Percentiles rank a stretch among this genome's conserved stretches.
Conservation (phyloP, 768 basidiomycete species). For the Mycena floridula region DNA sequence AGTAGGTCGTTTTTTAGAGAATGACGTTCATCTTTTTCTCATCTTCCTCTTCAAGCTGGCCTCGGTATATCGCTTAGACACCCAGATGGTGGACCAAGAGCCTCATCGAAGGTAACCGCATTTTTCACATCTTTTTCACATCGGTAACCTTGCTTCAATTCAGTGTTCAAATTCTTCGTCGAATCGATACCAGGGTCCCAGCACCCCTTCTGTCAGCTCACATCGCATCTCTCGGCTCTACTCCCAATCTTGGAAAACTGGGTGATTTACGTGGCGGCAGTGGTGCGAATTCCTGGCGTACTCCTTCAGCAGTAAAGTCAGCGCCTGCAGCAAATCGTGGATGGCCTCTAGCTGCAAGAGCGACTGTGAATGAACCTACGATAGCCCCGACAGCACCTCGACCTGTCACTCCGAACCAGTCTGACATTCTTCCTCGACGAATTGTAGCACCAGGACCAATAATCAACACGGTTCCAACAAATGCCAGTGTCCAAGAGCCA, state of each 20-base stretch:
- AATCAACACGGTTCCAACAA: too few species aligned
- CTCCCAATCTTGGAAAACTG: slow-evolving; percentile 53
- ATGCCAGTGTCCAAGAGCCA: too few species aligned
- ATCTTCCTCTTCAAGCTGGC: slow-evolving; percentile 47
- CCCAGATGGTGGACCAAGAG: slow-evolving; percentile 87
- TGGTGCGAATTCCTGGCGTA: slow-evolving; percentile 3
- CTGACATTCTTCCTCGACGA: too few species aligned
- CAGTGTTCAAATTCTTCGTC: slow-evolving; percentile 76
- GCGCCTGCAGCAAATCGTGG: slow-evolving; percentile 1
- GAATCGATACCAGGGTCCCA: slow-evolving; percentile 80
- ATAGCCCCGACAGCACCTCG: background rate
- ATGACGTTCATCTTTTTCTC: background rate
- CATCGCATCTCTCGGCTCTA: slow-evolving; percentile 23
- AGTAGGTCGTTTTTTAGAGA: slow-evolving; percentile 36
- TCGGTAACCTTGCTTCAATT: slow-evolving; percentile 1
- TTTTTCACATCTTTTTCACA: background rate
- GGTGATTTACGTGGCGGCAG: slow-evolving; percentile 39
- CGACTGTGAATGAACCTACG: background rate
- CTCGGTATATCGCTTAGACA: slow-evolving; percentile 73
- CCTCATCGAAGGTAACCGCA: slow-evolving; percentile 71
- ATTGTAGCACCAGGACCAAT: too few species aligned
- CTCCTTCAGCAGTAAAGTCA: slow-evolving; percentile 3
- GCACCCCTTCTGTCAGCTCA: slow-evolving; percentile 56
- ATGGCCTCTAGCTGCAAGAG: slow-evolving; percentile 1
- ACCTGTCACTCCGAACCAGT: slow-evolving; percentile 6